These are phyloP conservation scores for Penicillium verhagenii DNA, from an alignment of 495 filamentous ascomycete species.

Conservation along the genomic window DNA sequence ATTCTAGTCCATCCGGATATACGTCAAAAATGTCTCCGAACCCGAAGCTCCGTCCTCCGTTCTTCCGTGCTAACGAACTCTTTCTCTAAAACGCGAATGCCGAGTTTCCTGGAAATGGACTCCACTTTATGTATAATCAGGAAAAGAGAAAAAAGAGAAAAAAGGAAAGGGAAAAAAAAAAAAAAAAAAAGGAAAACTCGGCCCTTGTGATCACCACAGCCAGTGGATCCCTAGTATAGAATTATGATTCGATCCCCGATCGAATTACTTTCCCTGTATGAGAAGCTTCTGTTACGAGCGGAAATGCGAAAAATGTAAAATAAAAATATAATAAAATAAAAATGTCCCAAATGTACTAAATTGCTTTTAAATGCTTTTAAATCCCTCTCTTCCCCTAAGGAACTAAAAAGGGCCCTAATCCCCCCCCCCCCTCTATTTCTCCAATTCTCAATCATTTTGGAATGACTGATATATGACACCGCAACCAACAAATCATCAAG, in stretches of 20 bases:
- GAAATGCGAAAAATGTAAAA: not conserved
- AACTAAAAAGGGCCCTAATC: conserved; percentile 8
- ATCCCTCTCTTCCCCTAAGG: conserved; percentile 13
- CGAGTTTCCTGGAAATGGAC: conserved; percentile 25
- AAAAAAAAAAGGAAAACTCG: conserved; percentile 10
- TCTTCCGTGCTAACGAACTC: conserved; percentile 16
- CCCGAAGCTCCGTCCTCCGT: conserved; percentile 25
- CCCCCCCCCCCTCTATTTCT: conserved; percentile 3
- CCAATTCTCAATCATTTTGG: not conserved
- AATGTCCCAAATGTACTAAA: not conserved
- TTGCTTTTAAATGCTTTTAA: not conserved
- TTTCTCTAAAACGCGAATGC: conserved; percentile 14
- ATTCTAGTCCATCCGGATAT: conserved; percentile 13
- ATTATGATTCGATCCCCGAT: conserved; percentile 25
- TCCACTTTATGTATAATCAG: conserved; percentile 15
- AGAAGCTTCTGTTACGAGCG: not conserved
- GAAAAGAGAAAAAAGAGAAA: conserved; percentile 6
- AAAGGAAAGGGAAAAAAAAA: conserved; percentile 11
- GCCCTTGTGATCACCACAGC: conserved; percentile 18
- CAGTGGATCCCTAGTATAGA: conserved; percentile 10
- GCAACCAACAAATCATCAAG: not conserved
- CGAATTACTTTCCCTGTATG: too few species aligned
- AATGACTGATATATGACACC: conserved; percentile 24
- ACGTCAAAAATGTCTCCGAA: conserved; percentile 28
- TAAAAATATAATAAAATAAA: not conserved